Evolutionary conservation across 371 early-diverging fungal genomes (phyloP), one percentile per base, ranked within the genome.

Genomic region (Smittium culicis): DNA sequence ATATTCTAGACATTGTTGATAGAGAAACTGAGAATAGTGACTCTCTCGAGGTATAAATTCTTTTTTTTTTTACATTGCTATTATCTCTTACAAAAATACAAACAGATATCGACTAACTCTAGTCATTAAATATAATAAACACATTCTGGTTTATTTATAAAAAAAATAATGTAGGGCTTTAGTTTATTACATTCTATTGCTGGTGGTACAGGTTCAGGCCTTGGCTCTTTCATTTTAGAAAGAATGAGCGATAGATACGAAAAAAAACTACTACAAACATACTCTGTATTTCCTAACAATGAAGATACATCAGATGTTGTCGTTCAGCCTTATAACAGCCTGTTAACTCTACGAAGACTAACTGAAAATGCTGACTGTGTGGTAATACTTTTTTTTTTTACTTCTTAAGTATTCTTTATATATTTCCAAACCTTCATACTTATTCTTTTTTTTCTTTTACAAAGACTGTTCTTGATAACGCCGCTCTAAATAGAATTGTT

Each of bases 301-400:
- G 90, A 94, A 64, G 95, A 94, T 70, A 87, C 92, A 57, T 90
- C 91, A 24, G 99, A 99, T 77, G 96, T 99, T 25, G 99, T 99
- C 24, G 99, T 99, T 27, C 99, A 99, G 76, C 99, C 99, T 3
- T 99, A 99, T 76, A 99, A 99, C 81, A 94, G 97, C 31, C 82
- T 99, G 78, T 80, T 99, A 58, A 86, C 93, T 34, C 79, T 99
- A 67, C 93, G 95, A 77, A 78, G 99, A 60, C 75, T 99, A 68
- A 89, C 90, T 0, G 80, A 86, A 69, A 89, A 91, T 77, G 94
- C 96, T 14, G 99, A 99, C 76, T 89, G 91, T 72, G 98, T 99
- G 56, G 66, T 66, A 66, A 35, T n/a, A n/a, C n/a, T n/a, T n/a
- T n/a, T n/a, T n/a, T n/a, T n/a, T n/a, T n/a, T n/a, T n/a, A n/a